Base-by-base conservation (phyloP, 2,329 filamentous ascomycete genomes). In the Tolypocladium ophioglossoides region DNA sequence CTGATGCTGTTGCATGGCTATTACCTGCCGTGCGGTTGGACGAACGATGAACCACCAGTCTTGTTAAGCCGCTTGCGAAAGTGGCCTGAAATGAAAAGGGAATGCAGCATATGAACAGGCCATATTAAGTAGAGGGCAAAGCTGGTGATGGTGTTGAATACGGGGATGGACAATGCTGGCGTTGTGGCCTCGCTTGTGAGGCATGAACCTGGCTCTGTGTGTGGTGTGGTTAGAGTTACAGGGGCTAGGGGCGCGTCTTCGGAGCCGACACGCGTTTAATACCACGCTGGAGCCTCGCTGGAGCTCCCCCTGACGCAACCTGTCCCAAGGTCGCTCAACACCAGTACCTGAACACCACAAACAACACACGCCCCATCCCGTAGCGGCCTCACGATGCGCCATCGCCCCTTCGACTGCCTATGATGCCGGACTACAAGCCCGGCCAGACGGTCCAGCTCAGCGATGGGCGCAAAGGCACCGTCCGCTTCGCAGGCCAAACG, bases 401-500 rank as follows among this genome's bases (percentile, higher is more conserved):
- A 59, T 56, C 55, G 56, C 53, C 61, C 58, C 52, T 52, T 59
- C 49, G 52, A 58, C 58, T 53, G 52, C 59, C 55, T 52, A 76
- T 64, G 61, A 80, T 83, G 79, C 74, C 78, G 65, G 79, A 83
- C 58, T 74, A 82, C 63, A 76, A 74, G 64, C 69, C 76, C 57
- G 91, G 90, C 63, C 87, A 94, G 73, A 82, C 80, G 59, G 82
- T 97, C 70, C 83, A 85, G 71, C 84, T 95, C 61, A 82, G 78
- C 64, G 87, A 96, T 71, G 87, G 87, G 64, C 85, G 87, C 62
- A 80, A 80, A 62, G 94, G 82, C 62, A 80, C 81, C 56, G 81
- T 99, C 59, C 89, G 89, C 63, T 99, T 89, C 71, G 76, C 89
- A 57, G 94, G 94, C 64, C 75, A 79, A 54, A 90, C 92, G 39